These are phyloP conservation scores for Aphanomyces stellatus DNA, from an alignment of 352 stramenopile species.

Conservation along the genomic window DNA sequence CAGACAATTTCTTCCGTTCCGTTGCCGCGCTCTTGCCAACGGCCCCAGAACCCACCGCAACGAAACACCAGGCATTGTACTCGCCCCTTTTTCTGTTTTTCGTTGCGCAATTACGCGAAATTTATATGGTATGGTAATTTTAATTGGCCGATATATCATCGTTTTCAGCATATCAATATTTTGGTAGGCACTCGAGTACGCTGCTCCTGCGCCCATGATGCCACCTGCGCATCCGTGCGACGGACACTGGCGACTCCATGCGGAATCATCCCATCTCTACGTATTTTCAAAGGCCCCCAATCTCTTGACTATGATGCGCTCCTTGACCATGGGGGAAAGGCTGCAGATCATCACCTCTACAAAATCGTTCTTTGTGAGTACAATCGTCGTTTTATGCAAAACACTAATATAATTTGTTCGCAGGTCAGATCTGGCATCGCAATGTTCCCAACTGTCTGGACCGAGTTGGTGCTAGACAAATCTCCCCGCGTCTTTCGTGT, in stretches of 20 bases:
- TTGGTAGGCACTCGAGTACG: not conserved
- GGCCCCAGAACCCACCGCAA: not conserved
- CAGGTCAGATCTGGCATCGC: constrained; percentile 3
- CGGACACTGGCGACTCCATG: not conserved
- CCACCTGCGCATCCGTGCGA: not conserved
- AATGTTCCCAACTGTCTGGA: constrained; percentile 9
- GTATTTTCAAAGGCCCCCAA: not conserved
- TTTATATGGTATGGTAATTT: constrained; percentile 16
- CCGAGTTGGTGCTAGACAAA: constrained; percentile 14
- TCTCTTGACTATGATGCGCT: constrained; percentile 5
- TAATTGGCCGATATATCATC: too few relatives aligned
- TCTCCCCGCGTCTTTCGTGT: not conserved
- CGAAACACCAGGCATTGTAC: not conserved
- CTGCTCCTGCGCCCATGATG: not conserved
- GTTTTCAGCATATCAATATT: not conserved
- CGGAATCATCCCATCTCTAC: not conserved
- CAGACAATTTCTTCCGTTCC: too few relatives aligned
- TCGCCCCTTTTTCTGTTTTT: not conserved
- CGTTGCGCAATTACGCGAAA: constrained; percentile 14
- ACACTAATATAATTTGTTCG: not conserved
- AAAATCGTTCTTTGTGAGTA: too few relatives aligned
- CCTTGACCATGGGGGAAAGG: not conserved
- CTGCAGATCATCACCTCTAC: too few relatives aligned
- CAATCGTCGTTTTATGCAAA: not conserved
- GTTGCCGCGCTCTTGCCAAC: not conserved